These are phyloP conservation scores for Didymella arachidicola DNA, from an alignment of 2,329 filamentous ascomycete genomes.

Conservation along the genomic window DNA sequence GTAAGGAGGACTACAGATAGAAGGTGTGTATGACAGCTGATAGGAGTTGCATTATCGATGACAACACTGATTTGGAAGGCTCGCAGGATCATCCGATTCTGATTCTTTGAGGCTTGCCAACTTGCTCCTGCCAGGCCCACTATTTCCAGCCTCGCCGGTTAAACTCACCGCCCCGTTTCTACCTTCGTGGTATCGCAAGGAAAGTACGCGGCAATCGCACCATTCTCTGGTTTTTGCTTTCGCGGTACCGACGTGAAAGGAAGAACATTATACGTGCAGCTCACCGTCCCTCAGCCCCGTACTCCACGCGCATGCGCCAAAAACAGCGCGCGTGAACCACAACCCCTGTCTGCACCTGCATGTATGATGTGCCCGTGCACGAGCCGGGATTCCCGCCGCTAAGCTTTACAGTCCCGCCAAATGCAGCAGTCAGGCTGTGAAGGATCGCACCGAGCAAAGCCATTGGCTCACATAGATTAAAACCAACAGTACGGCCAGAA, in stretches of 20 bases:
- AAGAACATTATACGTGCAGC: background rate
- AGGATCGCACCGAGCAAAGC: background rate
- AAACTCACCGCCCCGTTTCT: constrained; percentile 3
- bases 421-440: constrained; percentile 7
- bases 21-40: background rate
- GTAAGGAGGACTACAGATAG: background rate
- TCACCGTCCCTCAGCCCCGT: background rate
- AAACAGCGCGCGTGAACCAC: constrained; percentile 9
- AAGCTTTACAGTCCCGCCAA: constrained; percentile 10
- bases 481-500: constrained; percentile 7
- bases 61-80: background rate
- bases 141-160: constrained; percentile 5
- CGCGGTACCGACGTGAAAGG: background rate
- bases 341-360: constrained; percentile 17
- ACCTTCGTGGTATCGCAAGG: background rate
- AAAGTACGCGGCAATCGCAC: background rate
- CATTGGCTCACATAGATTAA: constrained; percentile 17
- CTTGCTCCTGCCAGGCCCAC: background rate
- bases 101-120: background rate
- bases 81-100: background rate
- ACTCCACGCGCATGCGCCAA: constrained; percentile 1
- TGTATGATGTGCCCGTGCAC: background rate
- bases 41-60: background rate
- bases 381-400: background rate
- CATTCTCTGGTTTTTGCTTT: too few relatives aligned